Conservation (phyloP, 2,329 filamentous ascomycete species). For the Neonectria sp. region DNA sequence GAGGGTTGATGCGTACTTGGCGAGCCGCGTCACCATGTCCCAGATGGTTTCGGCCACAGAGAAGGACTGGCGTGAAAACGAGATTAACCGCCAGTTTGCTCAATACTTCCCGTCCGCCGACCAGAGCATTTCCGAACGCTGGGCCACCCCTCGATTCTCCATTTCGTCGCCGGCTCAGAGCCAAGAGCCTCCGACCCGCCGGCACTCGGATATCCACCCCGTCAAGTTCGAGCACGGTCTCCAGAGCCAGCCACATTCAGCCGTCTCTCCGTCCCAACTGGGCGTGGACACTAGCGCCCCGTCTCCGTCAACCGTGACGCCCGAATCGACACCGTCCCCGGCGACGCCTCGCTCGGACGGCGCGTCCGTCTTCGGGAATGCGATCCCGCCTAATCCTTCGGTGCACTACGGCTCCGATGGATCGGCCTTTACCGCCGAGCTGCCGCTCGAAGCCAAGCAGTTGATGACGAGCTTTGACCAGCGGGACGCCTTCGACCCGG, state of each 20-base stretch:
- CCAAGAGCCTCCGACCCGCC: constrained; percentile 34
- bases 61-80: constrained; percentile 59
- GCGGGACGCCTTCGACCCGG: constrained; percentile 42
- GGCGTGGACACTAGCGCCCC: background rate
- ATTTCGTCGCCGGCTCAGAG: constrained; percentile 14
- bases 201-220: constrained; percentile 20
- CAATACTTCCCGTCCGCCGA: constrained; percentile 60
- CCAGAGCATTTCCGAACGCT: constrained; percentile 44
- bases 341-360: constrained; percentile 38
- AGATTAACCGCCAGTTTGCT: constrained; percentile 64
- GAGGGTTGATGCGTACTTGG: constrained; percentile 66
- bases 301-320: constrained; percentile 48
- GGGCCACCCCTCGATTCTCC: constrained; percentile 37
- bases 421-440: constrained; percentile 59
- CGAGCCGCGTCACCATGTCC: constrained; percentile 60
- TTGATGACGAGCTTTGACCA: constrained; percentile 53
- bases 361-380: constrained; percentile 33
- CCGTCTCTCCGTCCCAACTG: constrained; percentile 16
- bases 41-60: constrained; percentile 55
- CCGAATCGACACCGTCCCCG: constrained; percentile 45
- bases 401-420: constrained; percentile 38
- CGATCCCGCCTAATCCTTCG: constrained; percentile 31
- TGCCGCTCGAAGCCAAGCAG: constrained; percentile 61
- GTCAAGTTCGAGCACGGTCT: too few species aligned
- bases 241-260: too few species aligned